These are phyloP conservation scores for Bonia amplexicaulis DNA, from an alignment of 176 grass and related monocot genomes.

Conservation along the genomic window DNA sequence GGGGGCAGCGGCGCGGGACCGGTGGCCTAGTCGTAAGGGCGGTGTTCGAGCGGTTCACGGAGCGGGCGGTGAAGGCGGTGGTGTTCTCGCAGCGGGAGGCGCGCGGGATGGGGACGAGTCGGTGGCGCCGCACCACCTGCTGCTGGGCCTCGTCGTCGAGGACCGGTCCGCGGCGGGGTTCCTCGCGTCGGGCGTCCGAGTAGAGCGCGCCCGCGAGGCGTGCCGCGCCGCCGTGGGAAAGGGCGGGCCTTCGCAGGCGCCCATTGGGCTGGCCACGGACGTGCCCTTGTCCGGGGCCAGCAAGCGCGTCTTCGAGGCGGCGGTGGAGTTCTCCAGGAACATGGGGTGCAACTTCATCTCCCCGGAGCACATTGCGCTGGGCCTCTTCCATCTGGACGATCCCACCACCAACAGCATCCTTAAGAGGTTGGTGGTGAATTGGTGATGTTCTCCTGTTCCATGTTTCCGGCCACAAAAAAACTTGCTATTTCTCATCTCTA, in stretches of 20 bases:
- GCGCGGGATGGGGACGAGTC: constrained; percentile 60
- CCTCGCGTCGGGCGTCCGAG: constrained; percentile 60
- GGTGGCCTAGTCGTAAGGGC: constrained; percentile 39
- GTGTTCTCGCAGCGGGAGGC: constrained; percentile 88
- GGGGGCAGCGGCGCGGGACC: background rate
- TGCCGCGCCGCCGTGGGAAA: constrained; percentile 38
- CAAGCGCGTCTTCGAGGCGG: constrained; percentile 70
- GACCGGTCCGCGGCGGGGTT: constrained; percentile 60
- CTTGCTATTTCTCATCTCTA: background rate
- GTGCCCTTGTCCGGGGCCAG: constrained; percentile 70
- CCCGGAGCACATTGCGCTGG: constrained; percentile 83
- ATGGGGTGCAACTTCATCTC: constrained; percentile 83
- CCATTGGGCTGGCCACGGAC: constrained; percentile 50
- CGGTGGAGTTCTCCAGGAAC: constrained; percentile 68
- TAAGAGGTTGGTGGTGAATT: constrained; percentile 46
- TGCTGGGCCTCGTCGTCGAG: constrained; percentile 89
- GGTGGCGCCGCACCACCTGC: constrained; percentile 85
- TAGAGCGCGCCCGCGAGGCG: constrained; percentile 72
- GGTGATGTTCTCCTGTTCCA: background rate
- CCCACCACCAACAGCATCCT: constrained; percentile 58
- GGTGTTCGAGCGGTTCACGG: constrained; percentile 88
- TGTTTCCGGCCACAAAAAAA: background rate
- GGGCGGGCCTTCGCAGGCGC: background rate
- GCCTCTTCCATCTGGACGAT: constrained; percentile 72
- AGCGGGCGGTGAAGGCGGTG: constrained; percentile 77